A percentile compares a stretch with the other conserved stretches of the same genome.
Evolutionary conservation across 179 eudicot genomes (phyloP).

Genomic region (Patellifolia procumbens): DNA sequence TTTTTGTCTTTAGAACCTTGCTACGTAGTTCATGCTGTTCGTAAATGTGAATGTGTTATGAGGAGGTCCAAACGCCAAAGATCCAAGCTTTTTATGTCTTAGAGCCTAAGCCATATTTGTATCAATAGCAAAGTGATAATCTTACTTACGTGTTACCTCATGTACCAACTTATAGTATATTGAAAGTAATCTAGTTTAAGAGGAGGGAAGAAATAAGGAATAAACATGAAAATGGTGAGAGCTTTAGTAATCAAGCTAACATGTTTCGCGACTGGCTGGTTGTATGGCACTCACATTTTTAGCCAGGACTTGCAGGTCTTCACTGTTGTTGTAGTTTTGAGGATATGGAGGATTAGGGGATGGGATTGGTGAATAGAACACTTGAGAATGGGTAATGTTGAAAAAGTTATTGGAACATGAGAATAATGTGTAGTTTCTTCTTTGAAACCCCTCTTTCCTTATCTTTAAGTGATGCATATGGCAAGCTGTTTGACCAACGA

Average conservation of each 20-base stretch:
- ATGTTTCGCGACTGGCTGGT: not conserved
- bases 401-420: not conserved
- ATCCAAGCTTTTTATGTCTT: too few relatives aligned
- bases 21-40: not conserved
- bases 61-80: not conserved
- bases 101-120: not conserved
- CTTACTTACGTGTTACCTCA: not conserved
- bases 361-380: not conserved
- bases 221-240: not conserved
- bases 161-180: not conserved
- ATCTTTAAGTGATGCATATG: not conserved
- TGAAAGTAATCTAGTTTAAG: not conserved
- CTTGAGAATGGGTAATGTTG: not conserved
- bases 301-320: not conserved
- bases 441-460: not conserved
- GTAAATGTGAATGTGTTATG: not conserved
- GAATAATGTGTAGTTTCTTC: not conserved
- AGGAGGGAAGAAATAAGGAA: constrained; percentile 3
- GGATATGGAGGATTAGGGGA: not conserved
- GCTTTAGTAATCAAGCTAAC: not conserved
- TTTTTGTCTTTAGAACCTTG: not conserved
- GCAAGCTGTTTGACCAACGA: not conserved
- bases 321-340: not conserved
- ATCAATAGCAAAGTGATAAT: not conserved
- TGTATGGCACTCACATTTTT: not conserved